Evolutionary conservation across 2,329 filamentous ascomycete species (phyloP).

Genomic region (Claviceps humidiphila): DNA sequence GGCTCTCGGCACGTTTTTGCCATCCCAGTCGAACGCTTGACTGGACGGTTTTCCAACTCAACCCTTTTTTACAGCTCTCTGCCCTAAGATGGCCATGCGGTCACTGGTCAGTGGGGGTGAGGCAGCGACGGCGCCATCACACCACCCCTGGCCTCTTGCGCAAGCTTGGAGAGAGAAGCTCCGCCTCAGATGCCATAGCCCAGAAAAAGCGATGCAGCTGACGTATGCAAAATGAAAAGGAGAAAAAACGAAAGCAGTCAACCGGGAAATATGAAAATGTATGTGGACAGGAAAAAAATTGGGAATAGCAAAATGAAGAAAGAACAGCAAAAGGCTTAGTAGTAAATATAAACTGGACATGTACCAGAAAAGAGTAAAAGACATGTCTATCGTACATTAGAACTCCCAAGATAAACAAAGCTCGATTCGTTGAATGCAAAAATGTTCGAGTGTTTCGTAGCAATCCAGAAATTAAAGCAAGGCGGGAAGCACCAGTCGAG

Average conservation of each 20-base stretch:
- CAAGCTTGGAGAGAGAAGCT: neutral
- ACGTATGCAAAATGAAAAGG: neutral
- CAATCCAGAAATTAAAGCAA: neutral
- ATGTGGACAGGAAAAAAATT: neutral
- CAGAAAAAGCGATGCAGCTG: neutral
- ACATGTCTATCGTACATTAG: neutral
- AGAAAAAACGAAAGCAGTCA: neutral
- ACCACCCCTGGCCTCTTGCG: neutral
- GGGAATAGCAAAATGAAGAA: neutral
- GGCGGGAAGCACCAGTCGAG: neutral
- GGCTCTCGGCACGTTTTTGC: neutral
- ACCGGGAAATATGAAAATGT: neutral
- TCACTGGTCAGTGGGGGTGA: neutral
- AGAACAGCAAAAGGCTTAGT: neutral
- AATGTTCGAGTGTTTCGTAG: neutral
- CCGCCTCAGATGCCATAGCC: neutral
- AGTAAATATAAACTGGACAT: neutral
- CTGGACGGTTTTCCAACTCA: neutral
- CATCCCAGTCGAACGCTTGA: neutral
- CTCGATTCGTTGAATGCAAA: neutral
- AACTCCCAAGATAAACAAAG: neutral
- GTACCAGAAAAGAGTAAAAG: neutral
- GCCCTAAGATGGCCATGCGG: neutral
- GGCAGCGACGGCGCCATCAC: neutral
- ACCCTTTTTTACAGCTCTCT: neutral